Evolutionary conservation across 2,329 filamentous ascomycete genomes (phyloP).

Genomic region (Cercospora sp.): DNA sequence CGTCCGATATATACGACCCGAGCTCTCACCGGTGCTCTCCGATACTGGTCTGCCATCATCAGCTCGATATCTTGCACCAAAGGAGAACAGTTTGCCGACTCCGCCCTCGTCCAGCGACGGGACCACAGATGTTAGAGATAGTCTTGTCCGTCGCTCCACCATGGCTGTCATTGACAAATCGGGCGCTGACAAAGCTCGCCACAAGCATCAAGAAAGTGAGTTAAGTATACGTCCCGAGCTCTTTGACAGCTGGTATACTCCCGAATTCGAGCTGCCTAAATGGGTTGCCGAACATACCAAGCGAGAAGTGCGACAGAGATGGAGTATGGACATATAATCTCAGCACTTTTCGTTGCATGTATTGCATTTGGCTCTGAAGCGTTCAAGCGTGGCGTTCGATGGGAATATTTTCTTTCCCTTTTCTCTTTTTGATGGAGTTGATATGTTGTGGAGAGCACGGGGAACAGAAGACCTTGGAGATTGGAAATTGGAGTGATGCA

Average conservation of each 20-base stretch:
- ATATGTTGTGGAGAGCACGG: background rate
- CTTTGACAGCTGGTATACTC: conserved; percentile 35
- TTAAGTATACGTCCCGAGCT: conserved; percentile 37
- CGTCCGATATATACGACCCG: conserved; percentile 24
- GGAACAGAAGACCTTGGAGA: background rate
- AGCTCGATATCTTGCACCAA: conserved; percentile 13
- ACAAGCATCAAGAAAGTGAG: conserved; percentile 24
- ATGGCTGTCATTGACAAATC: conserved; percentile 7
- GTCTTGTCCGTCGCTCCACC: conserved; percentile 11
- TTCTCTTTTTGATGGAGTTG: background rate
- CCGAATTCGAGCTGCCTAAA: conserved; percentile 31
- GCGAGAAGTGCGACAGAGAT: conserved; percentile 39
- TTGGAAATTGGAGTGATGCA: conserved; percentile 8
- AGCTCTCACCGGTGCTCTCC: conserved; percentile 33
- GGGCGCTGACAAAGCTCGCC: conserved; percentile 14
- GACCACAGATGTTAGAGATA: background rate
- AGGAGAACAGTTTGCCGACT: conserved; percentile 26
- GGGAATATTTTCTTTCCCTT: background rate
- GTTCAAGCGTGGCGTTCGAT: conserved; percentile 17
- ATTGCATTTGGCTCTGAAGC: conserved; percentile 2
- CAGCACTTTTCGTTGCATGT: background rate
- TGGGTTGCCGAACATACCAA: conserved; percentile 37
- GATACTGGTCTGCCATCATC: conserved; percentile 18
- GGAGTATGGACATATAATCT: conserved; percentile 43
- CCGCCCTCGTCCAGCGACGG: conserved; percentile 16